Percentiles rank a stretch among this genome's conserved stretches.
These are phyloP conservation scores for Picea mariana DNA, from an alignment of 83 land plant species.

Conservation along the genomic window DNA sequence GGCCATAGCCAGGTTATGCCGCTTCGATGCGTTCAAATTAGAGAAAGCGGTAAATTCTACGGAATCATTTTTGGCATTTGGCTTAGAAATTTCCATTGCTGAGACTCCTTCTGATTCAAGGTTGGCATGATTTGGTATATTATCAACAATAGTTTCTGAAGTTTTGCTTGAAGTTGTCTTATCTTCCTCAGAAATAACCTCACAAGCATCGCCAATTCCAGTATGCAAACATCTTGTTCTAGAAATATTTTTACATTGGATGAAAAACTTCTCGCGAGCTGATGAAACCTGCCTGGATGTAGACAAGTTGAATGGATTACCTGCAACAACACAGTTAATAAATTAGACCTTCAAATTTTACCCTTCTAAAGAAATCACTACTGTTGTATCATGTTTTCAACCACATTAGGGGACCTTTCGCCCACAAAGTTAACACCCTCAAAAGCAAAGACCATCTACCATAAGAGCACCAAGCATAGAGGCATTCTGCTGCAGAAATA, in stretches of 20 bases:
- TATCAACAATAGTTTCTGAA: too few species aligned
- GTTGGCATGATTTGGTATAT: too few species aligned
- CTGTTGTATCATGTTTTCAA: background rate
- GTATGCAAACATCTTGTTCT: slow-evolving; percentile 8
- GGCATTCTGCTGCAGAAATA: background rate
- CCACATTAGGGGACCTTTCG: too few species aligned
- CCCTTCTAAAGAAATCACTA: too few species aligned
- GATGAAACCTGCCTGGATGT: background rate
- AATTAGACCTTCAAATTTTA: background rate
- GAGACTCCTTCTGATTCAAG: background rate
- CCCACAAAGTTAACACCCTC: background rate
- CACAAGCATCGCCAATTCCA: background rate
- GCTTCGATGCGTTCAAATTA: slow-evolving; percentile 43
- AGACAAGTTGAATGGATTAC: background rate
- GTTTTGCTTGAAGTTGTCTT: too few species aligned
- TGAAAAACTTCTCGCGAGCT: background rate
- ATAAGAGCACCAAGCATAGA: background rate
- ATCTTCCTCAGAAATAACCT: background rate
- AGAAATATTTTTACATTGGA: background rate
- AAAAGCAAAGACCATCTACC: background rate
- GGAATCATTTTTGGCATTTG: background rate
- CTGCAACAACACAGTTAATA: background rate
- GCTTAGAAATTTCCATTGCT: background rate
- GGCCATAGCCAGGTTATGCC: slow-evolving; percentile 87
- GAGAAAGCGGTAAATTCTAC: slow-evolving; percentile 33